These are phyloP conservation scores for Lantana camara DNA, from an alignment of 257 asterid genomes.

Conservation along the genomic window DNA sequence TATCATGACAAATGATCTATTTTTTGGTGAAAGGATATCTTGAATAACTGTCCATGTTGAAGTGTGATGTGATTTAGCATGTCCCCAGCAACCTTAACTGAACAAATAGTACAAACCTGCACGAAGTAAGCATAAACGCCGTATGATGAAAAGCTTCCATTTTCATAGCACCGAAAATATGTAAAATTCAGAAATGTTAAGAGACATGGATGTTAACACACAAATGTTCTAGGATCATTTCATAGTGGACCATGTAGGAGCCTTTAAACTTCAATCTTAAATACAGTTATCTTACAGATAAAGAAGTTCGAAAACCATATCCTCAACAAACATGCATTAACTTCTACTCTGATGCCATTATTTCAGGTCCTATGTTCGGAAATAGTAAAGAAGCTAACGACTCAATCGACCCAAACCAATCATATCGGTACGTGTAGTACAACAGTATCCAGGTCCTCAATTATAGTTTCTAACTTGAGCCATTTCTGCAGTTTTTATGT, in stretches of 20 bases:
- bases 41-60: constrained; percentile 79
- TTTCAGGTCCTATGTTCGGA: neutral
- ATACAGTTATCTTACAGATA: too few relatives aligned
- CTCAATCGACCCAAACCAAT: too few relatives aligned
- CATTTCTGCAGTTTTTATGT: neutral
- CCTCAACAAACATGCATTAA: neutral
- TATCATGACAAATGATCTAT: neutral
- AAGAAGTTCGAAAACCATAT: too few relatives aligned
- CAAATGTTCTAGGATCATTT: neutral
- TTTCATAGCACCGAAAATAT: neutral
- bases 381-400: neutral
- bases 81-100: constrained; percentile 69
- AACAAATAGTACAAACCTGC: constrained; percentile 87
- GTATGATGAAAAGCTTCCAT: neutral
- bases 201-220: neutral
- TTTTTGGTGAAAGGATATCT: constrained; percentile 60
- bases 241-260: neutral
- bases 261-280: too few relatives aligned
- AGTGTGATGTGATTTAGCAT: constrained; percentile 71
- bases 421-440: too few relatives aligned
- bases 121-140: constrained; percentile 22
- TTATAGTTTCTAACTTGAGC: neutral
- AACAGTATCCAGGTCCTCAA: neutral
- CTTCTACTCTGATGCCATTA: neutral
- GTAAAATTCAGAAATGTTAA: neutral